Base-by-base conservation (phyloP, 805 yeast species). In the Kodamaea laetipori region DNA sequence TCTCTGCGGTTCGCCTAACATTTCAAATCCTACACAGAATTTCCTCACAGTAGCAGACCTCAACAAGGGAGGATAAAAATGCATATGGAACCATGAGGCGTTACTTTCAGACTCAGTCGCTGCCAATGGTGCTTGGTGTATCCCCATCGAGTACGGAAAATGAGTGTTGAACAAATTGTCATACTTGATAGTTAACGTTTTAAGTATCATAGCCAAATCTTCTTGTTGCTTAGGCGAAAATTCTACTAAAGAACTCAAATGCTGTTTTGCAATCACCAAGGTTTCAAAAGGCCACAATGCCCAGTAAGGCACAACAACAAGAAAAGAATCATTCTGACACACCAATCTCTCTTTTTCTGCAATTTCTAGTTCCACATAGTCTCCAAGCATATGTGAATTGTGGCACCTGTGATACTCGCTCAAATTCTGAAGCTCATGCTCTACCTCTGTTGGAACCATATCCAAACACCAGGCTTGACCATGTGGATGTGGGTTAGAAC, bases 231-330 rank as follows among this genome's bases (percentile, higher is more conserved):
- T 59, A 30, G 63, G 69, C 21, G 62, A 64, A 51, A 82, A 74
- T 21, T 75, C 74, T 31, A 63, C 65, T 10, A 82, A 58, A 9
- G 81, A 75, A 17, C 74, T 61, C 40, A 81, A 63, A 45, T 81
- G 82, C 10, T 66, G 60, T 54, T 79, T 79, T n/a, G 87, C 58
- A 4, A 84, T 62, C 25, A 84, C 65, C 64, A 84, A 63, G 4
- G 87, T 80, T 63, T 84, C 90, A 58, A 83, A 84, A 11, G 92
- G 92, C 90, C 90, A 84, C 26, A 80, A 71, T 4, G 90, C 90
- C 92, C 92, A 84, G 58, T 80, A 84, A 43, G 90, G 90, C 13
- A 84, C 89, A 8, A 84, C 79, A 4, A 76, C 86, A 16, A 84
- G 53, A 51, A 84, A 84, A 3, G 80, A 68, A 45, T 78, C 86